phyloP scores from a whole-genome alignment of 2,329 filamentous ascomycete genomes.

The Neopestalotiopsis sp. region DNA sequence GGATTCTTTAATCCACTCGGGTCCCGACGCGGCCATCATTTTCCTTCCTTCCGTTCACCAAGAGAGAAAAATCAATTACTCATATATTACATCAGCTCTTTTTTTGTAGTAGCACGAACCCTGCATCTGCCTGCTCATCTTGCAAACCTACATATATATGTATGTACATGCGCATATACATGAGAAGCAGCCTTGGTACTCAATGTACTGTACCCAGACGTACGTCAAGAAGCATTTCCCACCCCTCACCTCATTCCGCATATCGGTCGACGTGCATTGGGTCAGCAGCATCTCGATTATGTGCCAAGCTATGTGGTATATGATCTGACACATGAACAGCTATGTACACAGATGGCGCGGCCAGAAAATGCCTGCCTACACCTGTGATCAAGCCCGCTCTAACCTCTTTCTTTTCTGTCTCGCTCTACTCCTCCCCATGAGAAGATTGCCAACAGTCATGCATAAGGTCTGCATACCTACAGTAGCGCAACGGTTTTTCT shows the following conservation, averaged over 20 bases:
- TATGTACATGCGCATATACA: background rate
- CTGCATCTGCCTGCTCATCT: background rate
- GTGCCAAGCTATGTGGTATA: background rate
- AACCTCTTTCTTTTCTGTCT: background rate
- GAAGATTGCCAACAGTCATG: background rate
- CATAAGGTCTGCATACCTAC: background rate
- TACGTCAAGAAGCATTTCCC: background rate
- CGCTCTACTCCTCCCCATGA: background rate
- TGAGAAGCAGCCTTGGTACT: background rate
- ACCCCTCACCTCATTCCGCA: background rate
- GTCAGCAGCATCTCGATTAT: constrained; percentile 1
- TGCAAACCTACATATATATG: background rate
- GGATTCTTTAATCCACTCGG: too few species aligned
- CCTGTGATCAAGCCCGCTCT: background rate
- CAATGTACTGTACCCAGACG: too few species aligned
- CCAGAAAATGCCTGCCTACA: background rate
- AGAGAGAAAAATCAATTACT: too few species aligned
- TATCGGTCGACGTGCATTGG: background rate
- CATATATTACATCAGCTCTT: background rate
- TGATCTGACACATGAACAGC: constrained; percentile 2
- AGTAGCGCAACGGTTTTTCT: background rate
- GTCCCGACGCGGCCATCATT: too few species aligned
- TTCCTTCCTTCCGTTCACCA: background rate
- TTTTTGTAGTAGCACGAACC: background rate
- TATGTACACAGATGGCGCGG: background rate